Evolutionary conservation across 495 filamentous ascomycete genomes (phyloP), one percentile per base, ranked within the genome.

Genomic region (Podospora conica): DNA sequence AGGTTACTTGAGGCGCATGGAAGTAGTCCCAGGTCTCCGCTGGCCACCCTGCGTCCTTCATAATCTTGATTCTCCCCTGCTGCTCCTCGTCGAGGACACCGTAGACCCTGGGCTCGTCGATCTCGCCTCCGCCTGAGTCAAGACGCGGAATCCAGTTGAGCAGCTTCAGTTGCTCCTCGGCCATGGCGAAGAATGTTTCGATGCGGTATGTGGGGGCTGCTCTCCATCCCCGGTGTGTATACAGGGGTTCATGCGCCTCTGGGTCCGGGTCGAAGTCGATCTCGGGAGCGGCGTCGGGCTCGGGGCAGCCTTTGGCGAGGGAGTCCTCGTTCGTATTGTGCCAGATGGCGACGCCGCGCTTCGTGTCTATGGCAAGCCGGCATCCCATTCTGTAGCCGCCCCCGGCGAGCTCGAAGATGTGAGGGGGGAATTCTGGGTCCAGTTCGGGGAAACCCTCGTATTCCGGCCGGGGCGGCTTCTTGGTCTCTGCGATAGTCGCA

Each of bases 101-200:
- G 3, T 31, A 56, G 20, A 56, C 54, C 3, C 12, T 28, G 25
- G 29, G 12, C 55, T 57, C 55, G 1, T 24, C 8, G 10, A 57
- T 10, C 3, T 57, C 8, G 1, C 25, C 20, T 24, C 11, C 55
- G 15, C 1, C 2, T 6, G 6, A 27, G 3, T 57, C 55, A 21
- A 57, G 3, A 2, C 5, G 1, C 21, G 57, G 57, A 27, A 59
- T 10, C 58, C 58, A 59, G 18, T 59, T 5, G 18, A 59, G 24
- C 2, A 11, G 4, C 11, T 11, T 29, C n/a, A 59, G 18, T 0
- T 22, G 58, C 25, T 59, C 58, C 25, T 59, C 58, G 6, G 58
- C 58, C 58, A 59, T 59, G 8, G 22, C 24, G 58, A 59, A 59
- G 18, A 59, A 59, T 15, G 58, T 20, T 12, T 33, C 58, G 21